These are phyloP conservation scores for Vitis amurensis DNA, from an alignment of 164 flowering plant species.

Conservation along the genomic window DNA sequence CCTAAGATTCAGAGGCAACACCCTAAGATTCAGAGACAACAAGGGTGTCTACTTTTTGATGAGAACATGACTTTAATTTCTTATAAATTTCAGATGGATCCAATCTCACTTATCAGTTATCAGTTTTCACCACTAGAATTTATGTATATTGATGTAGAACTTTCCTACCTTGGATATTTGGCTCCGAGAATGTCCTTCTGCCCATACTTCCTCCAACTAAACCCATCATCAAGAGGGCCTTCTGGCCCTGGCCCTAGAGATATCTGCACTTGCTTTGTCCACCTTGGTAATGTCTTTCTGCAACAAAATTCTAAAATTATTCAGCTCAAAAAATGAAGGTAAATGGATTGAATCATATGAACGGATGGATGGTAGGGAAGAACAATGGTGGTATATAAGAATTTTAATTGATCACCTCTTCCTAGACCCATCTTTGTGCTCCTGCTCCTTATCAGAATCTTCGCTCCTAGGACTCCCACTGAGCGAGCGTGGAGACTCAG, in stretches of 20 bases:
- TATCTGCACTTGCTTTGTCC: constrained; percentile 43
- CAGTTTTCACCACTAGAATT: neutral
- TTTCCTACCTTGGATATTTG: constrained; percentile 46
- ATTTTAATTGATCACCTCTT: constrained; percentile 38
- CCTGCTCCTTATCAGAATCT: constrained; percentile 43
- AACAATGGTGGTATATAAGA: too few relatives aligned
- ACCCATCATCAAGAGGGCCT: constrained; percentile 51
- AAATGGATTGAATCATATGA: neutral
- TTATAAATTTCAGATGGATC: too few relatives aligned
- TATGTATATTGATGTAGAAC: neutral
- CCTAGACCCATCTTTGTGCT: constrained; percentile 26
- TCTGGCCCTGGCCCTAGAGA: constrained; percentile 37
- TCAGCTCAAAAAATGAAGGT: neutral
- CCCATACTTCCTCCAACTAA: constrained; percentile 63
- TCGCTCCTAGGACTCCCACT: constrained; percentile 48
- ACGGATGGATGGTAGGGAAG: too few relatives aligned
- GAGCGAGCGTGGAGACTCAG: constrained; percentile 41
- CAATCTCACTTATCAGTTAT: neutral
- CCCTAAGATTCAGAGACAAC: too few relatives aligned
- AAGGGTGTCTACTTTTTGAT: too few relatives aligned
- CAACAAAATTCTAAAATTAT: neutral
- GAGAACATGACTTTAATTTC: too few relatives aligned
- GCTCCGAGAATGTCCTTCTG: constrained; percentile 65
- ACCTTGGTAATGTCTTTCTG: constrained; percentile 47
- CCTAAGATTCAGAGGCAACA: too few relatives aligned